phyloP scores from a whole-genome alignment of 2,329 filamentous ascomycete genomes.

The Cadophora gregata region DNA sequence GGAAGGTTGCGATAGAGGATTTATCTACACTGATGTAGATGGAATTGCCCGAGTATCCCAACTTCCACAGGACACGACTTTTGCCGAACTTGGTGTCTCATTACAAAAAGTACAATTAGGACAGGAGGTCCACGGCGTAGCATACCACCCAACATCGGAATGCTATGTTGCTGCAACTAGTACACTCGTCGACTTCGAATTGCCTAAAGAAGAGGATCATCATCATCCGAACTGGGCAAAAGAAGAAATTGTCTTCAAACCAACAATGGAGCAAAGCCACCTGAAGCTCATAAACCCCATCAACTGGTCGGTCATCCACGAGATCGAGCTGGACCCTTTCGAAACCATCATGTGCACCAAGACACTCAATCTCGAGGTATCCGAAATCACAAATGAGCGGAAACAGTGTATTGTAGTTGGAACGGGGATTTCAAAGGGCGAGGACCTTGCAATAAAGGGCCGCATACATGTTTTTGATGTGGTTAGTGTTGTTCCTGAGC shows the following conservation, averaged over 20 bases:
- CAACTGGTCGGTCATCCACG: slow-evolving; percentile 81
- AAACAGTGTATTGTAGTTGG: slow-evolving; percentile 84
- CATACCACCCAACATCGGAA: slow-evolving; percentile 76
- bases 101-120: slow-evolving; percentile 73
- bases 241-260: slow-evolving; percentile 68
- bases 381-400: slow-evolving; percentile 87
- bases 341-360: slow-evolving; percentile 85
- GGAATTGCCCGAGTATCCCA: slow-evolving; percentile 77
- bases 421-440: slow-evolving; percentile 84
- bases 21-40: slow-evolving; percentile 78
- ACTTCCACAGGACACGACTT: slow-evolving; percentile 69
- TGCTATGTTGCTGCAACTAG: slow-evolving; percentile 81
- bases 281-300: slow-evolving; percentile 80
- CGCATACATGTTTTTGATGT: slow-evolving; percentile 91
- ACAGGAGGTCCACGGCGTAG: slow-evolving; percentile 73
- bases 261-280: slow-evolving; percentile 72
- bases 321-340: slow-evolving; percentile 71
- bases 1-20: slow-evolving; percentile 77
- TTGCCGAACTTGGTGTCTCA: slow-evolving; percentile 77
- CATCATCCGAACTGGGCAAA: slow-evolving; percentile 78
- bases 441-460: slow-evolving; percentile 86
- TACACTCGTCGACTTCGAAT: slow-evolving; percentile 71
- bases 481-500: slow-evolving; percentile 88
- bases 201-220: slow-evolving; percentile 81
- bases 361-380: slow-evolving; percentile 84